Conservation (phyloP, 257 asterid species). For the Verbascum thapsus region DNA sequence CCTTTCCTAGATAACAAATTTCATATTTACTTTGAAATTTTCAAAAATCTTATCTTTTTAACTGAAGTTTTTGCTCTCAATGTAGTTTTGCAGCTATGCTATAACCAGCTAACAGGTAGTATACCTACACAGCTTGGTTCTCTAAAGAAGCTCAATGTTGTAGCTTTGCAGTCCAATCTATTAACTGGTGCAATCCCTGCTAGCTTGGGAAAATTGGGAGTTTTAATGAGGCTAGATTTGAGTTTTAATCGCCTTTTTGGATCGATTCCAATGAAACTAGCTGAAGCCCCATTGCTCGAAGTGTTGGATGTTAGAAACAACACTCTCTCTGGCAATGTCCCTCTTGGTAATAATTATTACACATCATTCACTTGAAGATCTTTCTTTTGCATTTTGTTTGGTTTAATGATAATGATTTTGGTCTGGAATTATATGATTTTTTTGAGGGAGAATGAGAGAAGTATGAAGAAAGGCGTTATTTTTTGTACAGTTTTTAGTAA, state of each 20-base stretch:
- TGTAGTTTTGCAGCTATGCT: conserved; percentile 93
- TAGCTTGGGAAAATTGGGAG: conserved; percentile 72
- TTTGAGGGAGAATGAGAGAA: too few relatives aligned
- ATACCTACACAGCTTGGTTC: conserved; percentile 72
- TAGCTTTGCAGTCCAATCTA: conserved; percentile 75
- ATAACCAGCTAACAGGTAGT: conserved; percentile 78
- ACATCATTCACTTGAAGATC: background rate
- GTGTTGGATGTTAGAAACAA: conserved; percentile 75
- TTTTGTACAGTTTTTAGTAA: too few relatives aligned
- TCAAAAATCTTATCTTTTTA: conserved; percentile 10
- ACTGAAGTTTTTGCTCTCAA: conserved; percentile 2
- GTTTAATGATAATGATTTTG: too few relatives aligned
- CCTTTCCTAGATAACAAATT: background rate
- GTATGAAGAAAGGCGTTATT: too few relatives aligned
- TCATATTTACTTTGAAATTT: background rate
- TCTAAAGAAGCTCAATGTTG: conserved; percentile 67
- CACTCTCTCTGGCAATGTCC: conserved; percentile 90
- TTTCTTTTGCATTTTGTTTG: too few relatives aligned
- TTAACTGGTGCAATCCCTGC: conserved; percentile 95
- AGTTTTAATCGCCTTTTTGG: conserved; percentile 79
- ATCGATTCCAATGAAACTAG: conserved; percentile 78
- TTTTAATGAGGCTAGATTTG: conserved; percentile 71
- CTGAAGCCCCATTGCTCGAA: conserved; percentile 80
- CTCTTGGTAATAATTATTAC: conserved; percentile 76
- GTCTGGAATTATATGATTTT: too few relatives aligned